A percentile compares a stretch with the other conserved stretches of the same genome.
Evolutionary conservation across 2,329 filamentous ascomycete species (phyloP).

Genomic region (Teratosphaeria zuluensis): DNA sequence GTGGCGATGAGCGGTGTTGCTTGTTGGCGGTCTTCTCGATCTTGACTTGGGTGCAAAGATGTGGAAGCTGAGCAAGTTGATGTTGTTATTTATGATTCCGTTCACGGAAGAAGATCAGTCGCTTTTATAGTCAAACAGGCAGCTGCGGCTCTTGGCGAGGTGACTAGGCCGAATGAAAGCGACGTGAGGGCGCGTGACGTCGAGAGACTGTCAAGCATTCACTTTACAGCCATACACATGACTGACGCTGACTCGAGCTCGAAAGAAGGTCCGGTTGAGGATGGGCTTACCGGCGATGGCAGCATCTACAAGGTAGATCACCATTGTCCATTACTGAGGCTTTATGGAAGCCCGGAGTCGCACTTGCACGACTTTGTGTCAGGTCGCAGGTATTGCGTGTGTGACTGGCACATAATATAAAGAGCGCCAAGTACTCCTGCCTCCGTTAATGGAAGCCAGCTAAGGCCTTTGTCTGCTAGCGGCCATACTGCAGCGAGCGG

Average conservation of each 20-base stretch:
- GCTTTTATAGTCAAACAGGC: background rate
- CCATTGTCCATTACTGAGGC: background rate
- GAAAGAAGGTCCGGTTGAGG: background rate
- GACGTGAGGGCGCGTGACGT: background rate
- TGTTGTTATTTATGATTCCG: background rate
- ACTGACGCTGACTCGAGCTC: background rate
- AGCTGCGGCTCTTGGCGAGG: background rate
- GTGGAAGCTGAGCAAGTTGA: background rate
- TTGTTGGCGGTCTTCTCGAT: background rate
- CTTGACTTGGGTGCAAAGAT: background rate
- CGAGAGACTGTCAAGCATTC: background rate
- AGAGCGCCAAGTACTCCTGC: too few species aligned
- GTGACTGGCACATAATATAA: background rate
- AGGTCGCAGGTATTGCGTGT: background rate
- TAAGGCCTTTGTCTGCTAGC: background rate
- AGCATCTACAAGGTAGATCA: background rate
- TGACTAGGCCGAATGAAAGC: background rate
- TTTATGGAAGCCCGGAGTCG: background rate
- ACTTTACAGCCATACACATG: background rate
- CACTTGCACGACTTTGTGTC: background rate
- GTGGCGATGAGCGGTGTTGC: background rate
- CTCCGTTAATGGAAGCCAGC: background rate
- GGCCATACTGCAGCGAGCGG: too few species aligned
- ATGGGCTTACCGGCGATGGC: background rate
- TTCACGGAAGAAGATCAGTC: background rate